Evolutionary conservation across 768 basidiomycete species (phyloP).

Genomic region (Leucogyrophana mollusca): DNA sequence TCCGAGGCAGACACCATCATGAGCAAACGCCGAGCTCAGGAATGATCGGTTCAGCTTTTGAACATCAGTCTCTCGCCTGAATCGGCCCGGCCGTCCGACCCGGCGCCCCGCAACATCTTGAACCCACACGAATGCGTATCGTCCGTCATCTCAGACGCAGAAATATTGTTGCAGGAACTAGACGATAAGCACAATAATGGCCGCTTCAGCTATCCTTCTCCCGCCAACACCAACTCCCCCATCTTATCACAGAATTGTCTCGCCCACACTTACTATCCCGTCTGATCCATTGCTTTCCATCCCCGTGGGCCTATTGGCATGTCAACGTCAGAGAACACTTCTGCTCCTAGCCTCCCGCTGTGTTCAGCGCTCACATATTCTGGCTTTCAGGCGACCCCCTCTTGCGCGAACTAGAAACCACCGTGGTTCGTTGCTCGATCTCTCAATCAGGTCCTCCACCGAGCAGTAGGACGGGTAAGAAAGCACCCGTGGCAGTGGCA

Average conservation of each 20-base stretch:
- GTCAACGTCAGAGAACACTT: conserved; percentile 56
- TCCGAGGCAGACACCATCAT: no score
- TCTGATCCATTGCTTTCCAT: conserved; percentile 47
- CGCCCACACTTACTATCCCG: conserved; percentile 55
- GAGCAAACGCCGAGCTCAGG: no score
- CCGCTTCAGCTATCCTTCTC: conserved; percentile 41
- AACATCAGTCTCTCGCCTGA: no score
- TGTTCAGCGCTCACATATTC: conserved; percentile 6
- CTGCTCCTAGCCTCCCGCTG: conserved; percentile 5
- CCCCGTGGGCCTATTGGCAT: conserved; percentile 76
- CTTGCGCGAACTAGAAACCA: conserved; percentile 54
- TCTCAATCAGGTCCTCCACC: conserved; percentile 41
- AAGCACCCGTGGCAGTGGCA: conserved; percentile 46
- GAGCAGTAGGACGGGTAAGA: conserved; percentile 52
- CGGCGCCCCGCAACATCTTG: no score
- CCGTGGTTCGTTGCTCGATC: conserved; percentile 48
- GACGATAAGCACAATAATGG: no score
- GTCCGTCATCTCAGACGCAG: no score
- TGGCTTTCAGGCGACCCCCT: conserved; percentile 63
- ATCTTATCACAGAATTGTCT: conserved; percentile 67
- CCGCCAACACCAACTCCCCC: conserved; percentile 44
- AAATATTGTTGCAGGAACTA: no score
- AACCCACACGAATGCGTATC: no score
- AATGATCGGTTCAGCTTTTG: no score
- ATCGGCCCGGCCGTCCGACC: no score